phyloP scores from a whole-genome alignment of 2,329 filamentous ascomycete species.

The Talaromyces sp. region DNA sequence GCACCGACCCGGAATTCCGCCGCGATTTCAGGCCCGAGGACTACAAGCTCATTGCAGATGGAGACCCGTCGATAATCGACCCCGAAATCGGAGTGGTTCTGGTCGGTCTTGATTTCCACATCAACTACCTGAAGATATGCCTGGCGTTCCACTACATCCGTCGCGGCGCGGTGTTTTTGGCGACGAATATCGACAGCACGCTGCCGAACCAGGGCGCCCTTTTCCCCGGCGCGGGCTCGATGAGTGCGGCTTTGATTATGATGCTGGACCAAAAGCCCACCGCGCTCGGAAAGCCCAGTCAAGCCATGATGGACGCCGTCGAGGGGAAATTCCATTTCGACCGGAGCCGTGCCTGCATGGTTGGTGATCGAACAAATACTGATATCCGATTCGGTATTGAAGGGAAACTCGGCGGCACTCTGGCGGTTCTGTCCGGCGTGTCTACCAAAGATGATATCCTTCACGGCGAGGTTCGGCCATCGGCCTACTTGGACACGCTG shows the following conservation, averaged over 20 bases:
- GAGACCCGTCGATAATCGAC: constrained; percentile 69
- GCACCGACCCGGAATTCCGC: constrained; percentile 72
- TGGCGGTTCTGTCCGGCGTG: constrained; percentile 88
- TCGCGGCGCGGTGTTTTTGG: constrained; percentile 75
- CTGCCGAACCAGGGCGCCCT: constrained; percentile 75
- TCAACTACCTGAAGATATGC: constrained; percentile 90
- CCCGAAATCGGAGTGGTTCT: constrained; percentile 86
- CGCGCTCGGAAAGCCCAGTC: constrained; percentile 86
- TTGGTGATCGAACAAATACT: constrained; percentile 88
- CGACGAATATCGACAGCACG: constrained; percentile 89
- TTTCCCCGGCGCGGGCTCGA: constrained; percentile 87
- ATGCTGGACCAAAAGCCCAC: constrained; percentile 66
- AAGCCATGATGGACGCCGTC: constrained; percentile 99
- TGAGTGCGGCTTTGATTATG: constrained; percentile 70
- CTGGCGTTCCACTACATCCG: constrained; percentile 81
- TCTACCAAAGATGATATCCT: constrained; percentile 76
- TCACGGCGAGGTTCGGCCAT: constrained; percentile 67
- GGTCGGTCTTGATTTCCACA: constrained; percentile 84
- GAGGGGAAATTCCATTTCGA: constrained; percentile 94
- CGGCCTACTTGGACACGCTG: constrained; percentile 78
- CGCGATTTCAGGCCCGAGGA: constrained; percentile 77
- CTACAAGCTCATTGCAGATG: constrained; percentile 67
- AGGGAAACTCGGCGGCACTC: constrained; percentile 81
- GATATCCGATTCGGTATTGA: constrained; percentile 95
- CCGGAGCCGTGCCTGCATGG: constrained; percentile 82